Evolutionary conservation across 2,329 filamentous ascomycete species (phyloP).

Genomic region (Aspergillus neoniger): DNA sequence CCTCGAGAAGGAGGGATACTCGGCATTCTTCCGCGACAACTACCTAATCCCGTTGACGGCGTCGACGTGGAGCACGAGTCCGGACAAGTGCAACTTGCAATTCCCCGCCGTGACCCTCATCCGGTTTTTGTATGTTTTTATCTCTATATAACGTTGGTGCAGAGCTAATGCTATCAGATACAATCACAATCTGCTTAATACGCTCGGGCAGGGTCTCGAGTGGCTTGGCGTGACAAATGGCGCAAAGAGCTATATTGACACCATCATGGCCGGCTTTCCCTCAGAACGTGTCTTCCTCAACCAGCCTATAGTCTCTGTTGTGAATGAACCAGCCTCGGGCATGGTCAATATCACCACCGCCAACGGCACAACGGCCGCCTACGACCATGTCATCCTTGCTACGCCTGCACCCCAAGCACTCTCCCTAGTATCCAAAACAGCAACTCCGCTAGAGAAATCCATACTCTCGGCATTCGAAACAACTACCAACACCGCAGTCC

Average conservation of each 20-base stretch:
- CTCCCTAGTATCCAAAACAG: background rate
- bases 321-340: background rate
- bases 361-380: background rate
- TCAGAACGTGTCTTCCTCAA: background rate
- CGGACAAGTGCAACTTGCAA: constrained; percentile 7
- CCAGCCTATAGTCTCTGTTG: background rate
- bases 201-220: background rate
- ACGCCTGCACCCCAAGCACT: constrained; percentile 4
- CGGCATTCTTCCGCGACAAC: constrained; percentile 1
- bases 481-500: constrained; percentile 1
- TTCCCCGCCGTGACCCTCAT: constrained; percentile 7
- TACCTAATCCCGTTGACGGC: constrained; percentile 11
- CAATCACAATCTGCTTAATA: constrained; percentile 9
- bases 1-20: constrained; percentile 6
- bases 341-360: background rate
- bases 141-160: background rate
- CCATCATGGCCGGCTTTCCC: background rate
- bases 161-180: background rate
- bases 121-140: background rate
- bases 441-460: background rate
- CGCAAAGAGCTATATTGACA: constrained; percentile 9
- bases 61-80: constrained; percentile 12
- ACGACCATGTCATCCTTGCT: constrained; percentile 10
- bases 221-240: constrained; percentile 6
- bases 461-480: constrained; percentile 7